Conservation (phyloP, 2,329 filamentous ascomycete species). For the Aspergillus intermedius region DNA sequence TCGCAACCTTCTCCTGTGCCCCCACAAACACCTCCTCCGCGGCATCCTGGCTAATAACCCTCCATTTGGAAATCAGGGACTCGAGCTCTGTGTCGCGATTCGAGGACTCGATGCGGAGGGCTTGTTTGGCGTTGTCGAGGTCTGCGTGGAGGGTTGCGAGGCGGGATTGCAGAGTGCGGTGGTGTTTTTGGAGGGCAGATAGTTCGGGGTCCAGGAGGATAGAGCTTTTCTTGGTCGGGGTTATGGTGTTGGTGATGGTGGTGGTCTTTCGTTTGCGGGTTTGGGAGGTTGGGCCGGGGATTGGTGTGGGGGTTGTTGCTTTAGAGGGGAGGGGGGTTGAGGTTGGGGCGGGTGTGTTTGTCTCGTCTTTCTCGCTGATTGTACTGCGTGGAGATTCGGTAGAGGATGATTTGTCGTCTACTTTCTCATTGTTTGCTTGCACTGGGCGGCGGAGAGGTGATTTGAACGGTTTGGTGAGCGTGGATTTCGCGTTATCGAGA, state of each 20-base stretch:
- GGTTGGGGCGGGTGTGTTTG: neutral
- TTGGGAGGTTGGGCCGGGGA: conserved; percentile 1
- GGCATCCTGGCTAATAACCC: conserved; percentile 51
- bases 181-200: conserved; percentile 30
- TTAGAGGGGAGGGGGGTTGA: neutral
- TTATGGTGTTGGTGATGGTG: conserved; percentile 3
- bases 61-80: conserved; percentile 56
- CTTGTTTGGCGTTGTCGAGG: conserved; percentile 49
- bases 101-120: conserved; percentile 43
- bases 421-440: conserved; percentile 3
- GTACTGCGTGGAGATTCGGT: neutral
- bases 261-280: conserved; percentile 5
- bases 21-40: conserved; percentile 62
- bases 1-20: conserved; percentile 54
- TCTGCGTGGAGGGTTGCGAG: conserved; percentile 31
- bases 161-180: conserved; percentile 26
- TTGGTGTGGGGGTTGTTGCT: conserved; percentile 1
- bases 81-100: conserved; percentile 50
- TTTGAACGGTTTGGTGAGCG: conserved; percentile 64
- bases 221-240: conserved; percentile 8
- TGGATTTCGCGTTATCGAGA: conserved; percentile 51
- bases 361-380: neutral
- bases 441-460: conserved; percentile 55
- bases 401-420: neutral
- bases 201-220: conserved; percentile 19